Base-by-base conservation (phyloP, 139 green algal species). In the Asterochloris erici region DNA sequence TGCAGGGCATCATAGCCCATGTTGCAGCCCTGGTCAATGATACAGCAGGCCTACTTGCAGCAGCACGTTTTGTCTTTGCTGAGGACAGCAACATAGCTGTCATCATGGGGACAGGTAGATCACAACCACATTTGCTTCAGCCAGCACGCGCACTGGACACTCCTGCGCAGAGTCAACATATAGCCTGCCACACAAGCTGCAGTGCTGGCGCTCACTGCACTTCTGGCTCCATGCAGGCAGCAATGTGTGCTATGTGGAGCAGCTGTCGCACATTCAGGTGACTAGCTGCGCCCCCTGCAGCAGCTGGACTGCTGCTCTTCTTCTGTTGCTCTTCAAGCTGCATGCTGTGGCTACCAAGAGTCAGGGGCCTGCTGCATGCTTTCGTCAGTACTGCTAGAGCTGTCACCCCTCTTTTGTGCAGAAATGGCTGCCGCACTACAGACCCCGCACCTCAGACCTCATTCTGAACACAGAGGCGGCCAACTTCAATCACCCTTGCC, bases 401-500 rank as follows among this genome's bases (percentile, higher is more conserved):
- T 54, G 6, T 54, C 38, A 54, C 38, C 38, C 38, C 38, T 54
- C 4, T 10, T 54, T 54, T 6, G 19, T 71, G 21, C 66, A 21
- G 19, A 71, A 71, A 23, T 71, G 21, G 19, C 21, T 71, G 66
- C 66, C 66, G 1, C 66, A 71, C 19, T 71, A 71, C 66, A 71
- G 17, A 23, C 66, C 66, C 17, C 17, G 66, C 19, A 71, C 66
- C 19, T 71, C 66, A 71, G 66, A 71, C 66, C 17, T 71, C 19
- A 26, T 91, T 12, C 82, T 95, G 69, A 95, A 95, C 90, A 94
- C 76, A 28, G 95, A 98, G 87, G 98, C 94, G 95, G 92, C 91
- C 14, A 91, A 93, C 78, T 97, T 96, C 71, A 68, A 83, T 23
- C 87, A 66, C 24, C 19, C 78, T 95, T 66, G 27, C 29, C 60